Evolutionary conservation across 2,329 filamentous ascomycete genomes (phyloP).

Genomic region (Coniochaeta sp.): DNA sequence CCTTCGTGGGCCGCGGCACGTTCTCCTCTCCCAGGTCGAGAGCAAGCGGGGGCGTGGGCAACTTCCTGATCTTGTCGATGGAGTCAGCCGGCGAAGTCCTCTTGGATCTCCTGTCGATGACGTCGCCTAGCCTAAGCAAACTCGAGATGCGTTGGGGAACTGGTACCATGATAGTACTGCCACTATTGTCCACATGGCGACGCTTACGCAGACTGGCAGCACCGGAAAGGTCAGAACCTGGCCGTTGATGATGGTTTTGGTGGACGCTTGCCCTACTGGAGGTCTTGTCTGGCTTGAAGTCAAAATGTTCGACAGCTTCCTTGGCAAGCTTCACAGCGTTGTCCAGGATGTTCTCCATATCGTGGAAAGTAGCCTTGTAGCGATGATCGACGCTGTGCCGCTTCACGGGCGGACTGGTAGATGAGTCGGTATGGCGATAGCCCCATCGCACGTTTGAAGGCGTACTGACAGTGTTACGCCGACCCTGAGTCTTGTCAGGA

Average conservation of each 20-base stretch:
- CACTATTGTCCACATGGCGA: neutral
- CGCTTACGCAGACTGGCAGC: neutral
- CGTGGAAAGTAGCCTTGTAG: neutral
- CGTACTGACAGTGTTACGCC: neutral
- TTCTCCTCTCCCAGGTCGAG: neutral
- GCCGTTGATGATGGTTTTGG: neutral
- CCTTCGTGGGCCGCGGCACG: neutral
- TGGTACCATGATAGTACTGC: neutral
- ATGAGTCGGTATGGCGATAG: neutral
- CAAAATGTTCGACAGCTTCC: constrained; percentile 1
- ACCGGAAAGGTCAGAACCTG: neutral
- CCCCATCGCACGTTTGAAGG: neutral
- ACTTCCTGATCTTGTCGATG: neutral
- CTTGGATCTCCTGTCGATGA: neutral
- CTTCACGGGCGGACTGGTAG: neutral
- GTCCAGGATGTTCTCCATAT: neutral
- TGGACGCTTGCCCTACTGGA: neutral
- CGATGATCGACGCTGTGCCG: neutral
- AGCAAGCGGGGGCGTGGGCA: neutral
- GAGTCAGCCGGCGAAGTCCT: neutral
- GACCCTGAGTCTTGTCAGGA: neutral
- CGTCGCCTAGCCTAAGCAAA: neutral
- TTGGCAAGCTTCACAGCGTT: neutral
- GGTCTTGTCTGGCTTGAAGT: neutral
- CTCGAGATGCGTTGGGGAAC: constrained; percentile 1